phyloP scores from a whole-genome alignment of 331 rosid genomes.

The Erythrophleum ivorense region DNA sequence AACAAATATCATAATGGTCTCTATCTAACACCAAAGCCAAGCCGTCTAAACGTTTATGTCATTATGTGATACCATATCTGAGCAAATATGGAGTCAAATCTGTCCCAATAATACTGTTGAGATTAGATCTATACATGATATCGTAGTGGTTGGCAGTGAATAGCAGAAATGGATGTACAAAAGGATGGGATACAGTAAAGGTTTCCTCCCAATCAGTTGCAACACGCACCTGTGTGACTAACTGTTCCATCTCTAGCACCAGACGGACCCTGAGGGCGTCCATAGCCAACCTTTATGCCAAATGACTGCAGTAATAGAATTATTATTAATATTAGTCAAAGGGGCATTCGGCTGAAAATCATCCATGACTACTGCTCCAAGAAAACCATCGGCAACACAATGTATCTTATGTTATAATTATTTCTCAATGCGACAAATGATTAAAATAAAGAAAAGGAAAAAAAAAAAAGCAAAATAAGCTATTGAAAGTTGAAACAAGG shows the following conservation, averaged over 20 bases:
- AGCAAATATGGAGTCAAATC: conserved; percentile 23
- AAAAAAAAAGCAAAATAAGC: neutral
- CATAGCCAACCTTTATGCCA: conserved; percentile 90
- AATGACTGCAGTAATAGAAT: conserved; percentile 63
- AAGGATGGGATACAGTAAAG: conserved; percentile 40
- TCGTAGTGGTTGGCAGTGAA: conserved; percentile 35
- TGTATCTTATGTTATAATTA: neutral
- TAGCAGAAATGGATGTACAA: conserved; percentile 41
- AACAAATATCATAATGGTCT: neutral
- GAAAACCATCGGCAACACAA: conserved; percentile 20
- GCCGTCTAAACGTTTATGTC: neutral
- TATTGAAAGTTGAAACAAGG: conserved; percentile 1
- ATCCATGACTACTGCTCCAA: conserved; percentile 5
- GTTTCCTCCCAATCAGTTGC: conserved; percentile 56
- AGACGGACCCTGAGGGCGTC: conserved; percentile 74
- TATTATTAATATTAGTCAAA: conserved; percentile 5
- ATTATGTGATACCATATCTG: neutral
- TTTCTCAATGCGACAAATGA: neutral
- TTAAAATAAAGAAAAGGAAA: neutral
- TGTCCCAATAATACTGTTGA: conserved; percentile 40
- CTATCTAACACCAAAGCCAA: neutral
- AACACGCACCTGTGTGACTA: conserved; percentile 72
- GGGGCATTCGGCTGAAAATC: neutral
- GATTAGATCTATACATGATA: conserved; percentile 57
- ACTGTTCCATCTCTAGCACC: conserved; percentile 82